Evolutionary conservation across 768 basidiomycete species (phyloP).

Genomic region (Aureoboletus auriporus): DNA sequence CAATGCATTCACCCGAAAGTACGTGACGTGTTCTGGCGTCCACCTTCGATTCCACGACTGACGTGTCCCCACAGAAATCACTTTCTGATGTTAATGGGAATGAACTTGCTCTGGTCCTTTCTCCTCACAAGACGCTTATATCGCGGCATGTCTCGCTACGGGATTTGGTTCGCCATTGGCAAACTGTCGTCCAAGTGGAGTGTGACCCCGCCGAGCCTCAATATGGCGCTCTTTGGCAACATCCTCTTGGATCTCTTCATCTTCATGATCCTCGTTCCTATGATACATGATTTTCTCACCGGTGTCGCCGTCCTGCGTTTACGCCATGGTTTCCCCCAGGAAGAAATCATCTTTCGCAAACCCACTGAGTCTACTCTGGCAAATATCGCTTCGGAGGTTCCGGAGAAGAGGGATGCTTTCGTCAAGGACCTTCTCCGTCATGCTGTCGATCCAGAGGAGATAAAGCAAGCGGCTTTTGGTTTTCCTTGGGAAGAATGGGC

Average conservation of each 20-base stretch:
- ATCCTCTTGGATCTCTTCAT: slow-evolving; percentile 23
- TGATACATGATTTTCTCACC: slow-evolving; percentile 20
- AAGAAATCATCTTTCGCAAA: slow-evolving; percentile 29
- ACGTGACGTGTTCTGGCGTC: slow-evolving; percentile 1
- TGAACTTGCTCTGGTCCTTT: slow-evolving; percentile 24
- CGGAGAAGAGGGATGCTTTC: slow-evolving; percentile 24
- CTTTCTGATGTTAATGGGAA: slow-evolving; percentile 22
- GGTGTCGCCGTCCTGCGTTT: slow-evolving; percentile 19
- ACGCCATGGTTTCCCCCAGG: slow-evolving; percentile 24
- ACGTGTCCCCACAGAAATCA: slow-evolving; percentile 20
- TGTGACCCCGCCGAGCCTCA: slow-evolving; percentile 12
- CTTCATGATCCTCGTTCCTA: slow-evolving; percentile 22
- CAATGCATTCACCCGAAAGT: slow-evolving; percentile 21
- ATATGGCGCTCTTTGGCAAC: slow-evolving; percentile 22
- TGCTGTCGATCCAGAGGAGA: slow-evolving; percentile 27
- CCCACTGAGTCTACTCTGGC: slow-evolving; percentile 24
- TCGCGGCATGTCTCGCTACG: slow-evolving; percentile 25
- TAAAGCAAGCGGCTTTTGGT: slow-evolving; percentile 21
- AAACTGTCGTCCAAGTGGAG: slow-evolving; percentile 14
- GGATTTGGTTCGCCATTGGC: slow-evolving; percentile 23
- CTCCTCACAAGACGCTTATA: slow-evolving; percentile 23
- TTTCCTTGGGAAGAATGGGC: slow-evolving; percentile 33
- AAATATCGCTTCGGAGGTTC: slow-evolving; percentile 19
- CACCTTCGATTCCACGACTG: not conserved
- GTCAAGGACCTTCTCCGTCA: slow-evolving; percentile 25